Base-by-base conservation (phyloP, 768 basidiomycete genomes). In the Trametes elegans region DNA sequence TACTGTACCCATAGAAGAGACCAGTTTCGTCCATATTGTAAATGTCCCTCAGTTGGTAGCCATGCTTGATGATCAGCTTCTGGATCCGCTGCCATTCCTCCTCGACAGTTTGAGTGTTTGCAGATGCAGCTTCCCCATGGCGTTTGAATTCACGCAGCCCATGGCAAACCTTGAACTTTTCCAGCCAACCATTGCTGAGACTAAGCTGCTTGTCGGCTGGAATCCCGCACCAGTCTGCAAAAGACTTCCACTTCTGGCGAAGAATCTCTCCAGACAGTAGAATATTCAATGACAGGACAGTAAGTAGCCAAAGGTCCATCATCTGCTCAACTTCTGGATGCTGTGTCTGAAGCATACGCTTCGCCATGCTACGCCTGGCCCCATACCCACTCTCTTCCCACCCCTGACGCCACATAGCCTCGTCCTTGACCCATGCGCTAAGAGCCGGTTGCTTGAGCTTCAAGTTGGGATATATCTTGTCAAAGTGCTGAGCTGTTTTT, bases 371-470 rank as follows among this genome's bases (percentile, higher is more conserved):
- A 5, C 14, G n/a, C 9, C 18, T 19, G 11, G 46, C 9, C 13
- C 26, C 46, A 7, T 14, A 8, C 7, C 4, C 26, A 16, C 31
- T 35, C n/a, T 32, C n/a, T 10, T 32, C 21, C 46, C 46, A 48
- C 21, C 26, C 5, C 14, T 28, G 7, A 3, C 63, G 56, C 62
- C 64, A 68, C 39, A 59, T 66, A 1, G 36, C 38, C 41, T 72
- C 66, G 3, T 74, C 49, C 23, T 71, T 70, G 1, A 73, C 26
- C 73, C 72, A 76, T 8, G 34, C 21, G 21, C 59, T 72, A 13
- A 76, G 49, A 0, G 62, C 14, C 14, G 69, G 71, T 55, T 76
- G 74, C 32, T 65, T 73, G 7, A 76, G 36, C 18, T 45, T 16
- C 7, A 76, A 65, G 49, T 68, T 69, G 0, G 68, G 73, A 62